Evolutionary conservation across 352 stramenopile species (phyloP), one percentile per base, ranked within the genome.

Genomic region (Globisporangium spiculum): DNA sequence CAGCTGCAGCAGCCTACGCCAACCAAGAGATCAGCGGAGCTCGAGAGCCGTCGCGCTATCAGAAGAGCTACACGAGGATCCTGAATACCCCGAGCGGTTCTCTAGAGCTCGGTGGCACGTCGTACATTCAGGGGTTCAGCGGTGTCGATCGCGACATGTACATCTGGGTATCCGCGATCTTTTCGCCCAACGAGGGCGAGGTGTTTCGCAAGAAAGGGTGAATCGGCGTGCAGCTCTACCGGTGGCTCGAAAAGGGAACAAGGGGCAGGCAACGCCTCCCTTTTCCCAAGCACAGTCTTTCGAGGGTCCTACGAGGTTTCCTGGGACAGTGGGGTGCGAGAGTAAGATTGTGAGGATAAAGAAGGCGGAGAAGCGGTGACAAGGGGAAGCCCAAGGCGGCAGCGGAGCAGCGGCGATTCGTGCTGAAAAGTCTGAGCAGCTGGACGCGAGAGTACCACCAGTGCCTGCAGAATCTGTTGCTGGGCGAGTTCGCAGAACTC

Each of bases 381-480:
- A 38, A 38, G 12, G 32, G 9, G 34, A 12, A 41, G 8, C 12
- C 8, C 8, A 12, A 4, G 8, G 34, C 8, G 34, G 34, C 12
- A 6, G 24, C 3, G 9, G 34, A 48, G 22, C 27, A 50, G 27
- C 44, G 26, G 1, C 55, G 59, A 41, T 46, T 48, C 4, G 64
- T 69, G 41, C 64, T 69, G 26, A 3, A 52, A 1, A 50, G 26
- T 3, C 34, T 69, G n/a, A 48, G 26, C 6, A 57, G 20, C 26
- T 34, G 46, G 54, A 63, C 55, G 55, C 55, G 64, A 8, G 34
- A 34, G 26, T 69, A 59, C 54, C 64, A 69, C 55, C 64, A 69
- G 63, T 18, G 20, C 20, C 55, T 63, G 54, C 41, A 64, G 54
- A 69, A 69, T 16, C 22, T 60, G 38, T 30, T 69, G 3, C 18